Evolutionary conservation across 164 flowering plant species (phyloP).

Genomic region (Tinospora cordifolia): DNA sequence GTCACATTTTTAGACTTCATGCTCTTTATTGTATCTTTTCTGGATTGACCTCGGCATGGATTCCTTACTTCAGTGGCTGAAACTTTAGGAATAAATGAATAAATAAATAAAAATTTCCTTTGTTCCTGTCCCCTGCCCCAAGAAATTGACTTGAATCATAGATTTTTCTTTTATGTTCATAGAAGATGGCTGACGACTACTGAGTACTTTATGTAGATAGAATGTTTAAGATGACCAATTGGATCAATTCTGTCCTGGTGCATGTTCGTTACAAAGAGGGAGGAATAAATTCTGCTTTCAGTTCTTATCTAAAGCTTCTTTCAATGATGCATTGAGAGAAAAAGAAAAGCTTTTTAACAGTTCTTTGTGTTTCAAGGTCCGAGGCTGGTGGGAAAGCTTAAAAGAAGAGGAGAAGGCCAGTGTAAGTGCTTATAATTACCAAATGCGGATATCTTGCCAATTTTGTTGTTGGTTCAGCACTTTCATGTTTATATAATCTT

Average conservation of each 20-base stretch:
- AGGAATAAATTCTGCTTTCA: neutral
- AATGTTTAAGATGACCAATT: neutral
- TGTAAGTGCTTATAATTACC: conserved; percentile 33
- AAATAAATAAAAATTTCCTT: no score
- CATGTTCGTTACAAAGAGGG: neutral
- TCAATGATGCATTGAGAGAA: neutral
- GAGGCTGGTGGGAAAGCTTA: conserved; percentile 88
- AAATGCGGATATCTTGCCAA: neutral
- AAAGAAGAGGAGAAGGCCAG: conserved; percentile 53
- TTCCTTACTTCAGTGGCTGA: neutral
- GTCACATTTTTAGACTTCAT: neutral
- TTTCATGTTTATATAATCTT: neutral
- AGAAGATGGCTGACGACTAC: neutral
- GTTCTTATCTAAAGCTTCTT: neutral
- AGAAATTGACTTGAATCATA: no score
- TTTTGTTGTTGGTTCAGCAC: neutral
- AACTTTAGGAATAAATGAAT: neutral
- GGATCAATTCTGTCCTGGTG: neutral
- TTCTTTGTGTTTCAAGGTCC: conserved; percentile 32
- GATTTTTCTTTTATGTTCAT: neutral
- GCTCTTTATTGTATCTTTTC: neutral
- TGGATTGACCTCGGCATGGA: neutral
- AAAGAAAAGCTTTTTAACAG: neutral
- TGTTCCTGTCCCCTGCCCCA: no score
- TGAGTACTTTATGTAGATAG: neutral